phyloP scores from a whole-genome alignment of 2,329 filamentous ascomycete species.

The Clonostachys rosea region DNA sequence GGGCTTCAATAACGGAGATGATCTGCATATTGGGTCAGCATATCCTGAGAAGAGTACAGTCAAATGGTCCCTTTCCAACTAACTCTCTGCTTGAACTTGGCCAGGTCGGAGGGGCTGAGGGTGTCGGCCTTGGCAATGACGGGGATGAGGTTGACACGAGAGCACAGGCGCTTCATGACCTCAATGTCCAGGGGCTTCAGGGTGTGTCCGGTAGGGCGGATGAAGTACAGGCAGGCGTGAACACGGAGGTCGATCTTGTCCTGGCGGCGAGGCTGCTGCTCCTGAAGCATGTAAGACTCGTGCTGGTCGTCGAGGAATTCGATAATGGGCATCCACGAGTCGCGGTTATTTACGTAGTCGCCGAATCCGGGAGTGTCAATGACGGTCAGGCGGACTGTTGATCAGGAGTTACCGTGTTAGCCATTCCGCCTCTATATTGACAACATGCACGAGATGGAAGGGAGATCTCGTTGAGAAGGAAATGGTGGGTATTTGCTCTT shows the following conservation, averaged over 20 bases:
- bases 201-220: conserved; percentile 96
- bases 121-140: conserved; percentile 99
- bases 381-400: conserved; percentile 87
- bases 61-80: conserved; percentile 20
- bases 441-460: too few relatives aligned
- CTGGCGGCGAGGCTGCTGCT: conserved; percentile 95
- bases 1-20: conserved; percentile 90
- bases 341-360: conserved; percentile 99
- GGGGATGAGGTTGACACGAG: conserved; percentile 95
- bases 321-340: conserved; percentile 99
- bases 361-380: conserved; percentile 99
- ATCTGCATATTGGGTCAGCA: conserved; percentile 55
- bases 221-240: conserved; percentile 98
- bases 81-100: conserved; percentile 94
- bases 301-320: conserved; percentile 99
- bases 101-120: conserved; percentile 84
- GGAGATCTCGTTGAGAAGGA: too few relatives aligned
- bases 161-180: conserved; percentile 99
- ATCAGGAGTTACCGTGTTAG: conserved; percentile 9
- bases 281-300: conserved; percentile 99
- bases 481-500: conserved; percentile 11
- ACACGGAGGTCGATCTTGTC: conserved; percentile 99
- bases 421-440: background rate
- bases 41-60: background rate
- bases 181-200: conserved; percentile 98